Evolutionary conservation across 2,329 filamentous ascomycete genomes (phyloP).

Genomic region (Pseudogymnoascus sp.): DNA sequence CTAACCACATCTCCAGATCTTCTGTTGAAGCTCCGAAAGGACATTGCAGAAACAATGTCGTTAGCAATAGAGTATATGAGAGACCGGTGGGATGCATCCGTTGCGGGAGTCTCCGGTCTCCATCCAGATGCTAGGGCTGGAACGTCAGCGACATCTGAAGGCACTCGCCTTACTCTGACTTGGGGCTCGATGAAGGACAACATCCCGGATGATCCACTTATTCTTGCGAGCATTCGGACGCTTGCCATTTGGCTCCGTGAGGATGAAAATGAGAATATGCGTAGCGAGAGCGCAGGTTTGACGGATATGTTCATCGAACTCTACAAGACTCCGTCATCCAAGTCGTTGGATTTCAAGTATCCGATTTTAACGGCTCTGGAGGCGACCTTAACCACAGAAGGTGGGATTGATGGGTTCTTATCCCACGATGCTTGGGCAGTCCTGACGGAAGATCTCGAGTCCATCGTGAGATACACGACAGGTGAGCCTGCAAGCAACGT

Average conservation of each 20-base stretch:
- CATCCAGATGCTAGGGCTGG: conserved; percentile 46
- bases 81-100: conserved; percentile 59
- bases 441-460: conserved; percentile 41
- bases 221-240: conserved; percentile 48
- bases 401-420: conserved; percentile 32
- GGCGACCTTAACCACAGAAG: conserved; percentile 41
- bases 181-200: conserved; percentile 48
- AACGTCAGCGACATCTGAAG: conserved; percentile 36
- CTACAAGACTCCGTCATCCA: conserved; percentile 34
- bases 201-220: conserved; percentile 44
- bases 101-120: conserved; percentile 52
- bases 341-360: conserved; percentile 43
- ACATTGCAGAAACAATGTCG: conserved; percentile 54
- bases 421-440: conserved; percentile 45
- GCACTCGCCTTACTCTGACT: conserved; percentile 39
- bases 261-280: conserved; percentile 52
- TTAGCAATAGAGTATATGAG: conserved; percentile 56
- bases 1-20: conserved; percentile 47
- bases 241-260: conserved; percentile 61
- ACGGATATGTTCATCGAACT: conserved; percentile 56
- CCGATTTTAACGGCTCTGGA: conserved; percentile 52
- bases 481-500: conserved; percentile 8
- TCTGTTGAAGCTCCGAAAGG: conserved; percentile 51
- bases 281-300: conserved; percentile 41
- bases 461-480: conserved; percentile 32